A percentile compares a stretch with the other conserved stretches of the same genome.
These are phyloP conservation scores for Lippia alba DNA, from an alignment of 305 asterid species.

Conservation along the genomic window DNA sequence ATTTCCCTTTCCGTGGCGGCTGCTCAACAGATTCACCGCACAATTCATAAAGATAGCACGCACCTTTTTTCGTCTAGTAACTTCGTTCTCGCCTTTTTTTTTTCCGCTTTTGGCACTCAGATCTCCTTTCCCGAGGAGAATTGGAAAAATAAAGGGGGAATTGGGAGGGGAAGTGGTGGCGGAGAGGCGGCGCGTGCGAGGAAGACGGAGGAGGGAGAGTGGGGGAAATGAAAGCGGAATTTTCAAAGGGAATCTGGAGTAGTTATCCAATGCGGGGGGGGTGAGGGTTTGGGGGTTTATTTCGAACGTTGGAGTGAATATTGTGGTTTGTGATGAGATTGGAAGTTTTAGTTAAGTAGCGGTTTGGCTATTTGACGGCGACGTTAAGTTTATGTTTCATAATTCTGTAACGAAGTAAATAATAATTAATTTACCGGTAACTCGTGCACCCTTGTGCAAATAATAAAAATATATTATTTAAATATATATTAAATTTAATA, in stretches of 20 bases:
- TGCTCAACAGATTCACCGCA: conserved; percentile 32
- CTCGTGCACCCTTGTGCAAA: too few relatives aligned
- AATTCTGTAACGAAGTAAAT: too few relatives aligned
- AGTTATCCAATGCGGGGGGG: conserved; percentile 14
- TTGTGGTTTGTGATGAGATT: conserved; percentile 19
- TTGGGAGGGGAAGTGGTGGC: conserved; percentile 29
- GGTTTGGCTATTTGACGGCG: too few relatives aligned
- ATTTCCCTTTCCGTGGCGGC: conserved; percentile 37
- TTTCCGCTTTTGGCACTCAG: conserved; percentile 29
- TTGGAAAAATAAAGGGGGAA: not conserved
- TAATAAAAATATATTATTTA: too few relatives aligned
- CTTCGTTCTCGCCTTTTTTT: conserved; percentile 11
- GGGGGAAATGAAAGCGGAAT: conserved; percentile 35
- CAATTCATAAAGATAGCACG: conserved; percentile 53
- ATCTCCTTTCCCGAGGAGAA: conserved; percentile 39
- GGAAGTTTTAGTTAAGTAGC: not conserved
- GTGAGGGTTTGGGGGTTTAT: conserved; percentile 34
- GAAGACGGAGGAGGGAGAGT: conserved; percentile 25
- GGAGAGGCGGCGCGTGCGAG: conserved; percentile 55
- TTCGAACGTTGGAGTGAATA: conserved; percentile 37
- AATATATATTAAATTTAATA: too few relatives aligned
- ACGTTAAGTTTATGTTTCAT: too few relatives aligned
- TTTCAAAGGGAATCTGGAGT: conserved; percentile 36
- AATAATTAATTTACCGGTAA: too few relatives aligned
- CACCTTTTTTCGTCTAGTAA: conserved; percentile 20